phyloP scores from a whole-genome alignment of 805 yeast species.

The Nakazawaea populi region DNA sequence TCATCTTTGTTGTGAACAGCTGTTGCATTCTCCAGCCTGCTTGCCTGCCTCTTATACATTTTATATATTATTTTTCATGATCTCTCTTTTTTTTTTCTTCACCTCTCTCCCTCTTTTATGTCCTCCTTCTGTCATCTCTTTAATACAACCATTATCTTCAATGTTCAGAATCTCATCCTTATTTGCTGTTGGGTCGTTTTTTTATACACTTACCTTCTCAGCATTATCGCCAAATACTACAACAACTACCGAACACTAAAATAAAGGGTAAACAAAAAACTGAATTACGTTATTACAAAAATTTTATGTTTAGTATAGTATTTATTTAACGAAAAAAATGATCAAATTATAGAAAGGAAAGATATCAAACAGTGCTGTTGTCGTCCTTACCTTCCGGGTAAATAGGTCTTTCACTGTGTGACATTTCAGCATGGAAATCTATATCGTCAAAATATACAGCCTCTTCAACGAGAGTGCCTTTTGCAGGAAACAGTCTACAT shows the following conservation, averaged over 20 bases:
- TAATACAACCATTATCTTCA: too few relatives aligned
- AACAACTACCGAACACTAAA: too few relatives aligned
- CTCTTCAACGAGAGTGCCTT: background rate
- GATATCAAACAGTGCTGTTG: background rate
- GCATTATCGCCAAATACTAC: too few relatives aligned
- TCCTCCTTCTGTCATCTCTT: background rate
- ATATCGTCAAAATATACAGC: constrained; percentile 4
- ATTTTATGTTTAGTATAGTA: too few relatives aligned
- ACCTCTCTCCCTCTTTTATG: background rate
- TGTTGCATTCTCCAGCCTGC: too few relatives aligned
- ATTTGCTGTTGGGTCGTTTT: too few relatives aligned
- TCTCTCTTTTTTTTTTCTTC: background rate
- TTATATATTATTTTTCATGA: background rate
- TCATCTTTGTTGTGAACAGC: too few relatives aligned
- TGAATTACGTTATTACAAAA: too few relatives aligned
- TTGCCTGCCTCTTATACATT: background rate
- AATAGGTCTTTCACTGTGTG: background rate
- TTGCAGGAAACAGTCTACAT: constrained; percentile 19
- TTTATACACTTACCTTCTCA: too few relatives aligned
- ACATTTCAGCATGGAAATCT: constrained; percentile 2
- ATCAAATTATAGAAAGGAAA: background rate
- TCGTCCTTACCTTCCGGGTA: background rate
- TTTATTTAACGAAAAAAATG: too few relatives aligned
- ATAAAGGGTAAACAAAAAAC: too few relatives aligned
- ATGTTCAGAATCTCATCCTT: too few relatives aligned